Percentiles rank a stretch among this genome's conserved stretches.
These are phyloP conservation scores for Colletotrichum sp. DNA, from an alignment of 2,329 filamentous ascomycete species.

Conservation along the genomic window DNA sequence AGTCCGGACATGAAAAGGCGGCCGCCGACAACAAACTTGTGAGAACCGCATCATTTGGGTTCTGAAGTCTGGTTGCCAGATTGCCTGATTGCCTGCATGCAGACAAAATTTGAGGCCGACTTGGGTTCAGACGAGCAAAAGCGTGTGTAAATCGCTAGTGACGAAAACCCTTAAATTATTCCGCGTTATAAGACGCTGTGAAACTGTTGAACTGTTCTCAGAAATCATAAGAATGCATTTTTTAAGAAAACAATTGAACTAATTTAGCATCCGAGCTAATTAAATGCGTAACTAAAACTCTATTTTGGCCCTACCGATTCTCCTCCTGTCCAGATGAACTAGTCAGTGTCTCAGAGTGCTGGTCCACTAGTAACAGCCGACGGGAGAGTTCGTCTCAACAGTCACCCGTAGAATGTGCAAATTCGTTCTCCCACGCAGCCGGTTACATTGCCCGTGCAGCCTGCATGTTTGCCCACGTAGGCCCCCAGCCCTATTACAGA, in stretches of 20 bases:
- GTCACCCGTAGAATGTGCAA: background rate
- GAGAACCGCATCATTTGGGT: no score
- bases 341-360: background rate
- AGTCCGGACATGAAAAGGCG: no score
- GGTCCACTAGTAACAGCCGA: background rate
- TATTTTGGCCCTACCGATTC: background rate
- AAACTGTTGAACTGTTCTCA: background rate
- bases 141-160: background rate
- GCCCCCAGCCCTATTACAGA: background rate
- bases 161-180: background rate
- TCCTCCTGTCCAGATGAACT: background rate
- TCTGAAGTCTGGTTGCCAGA: no score
- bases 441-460: background rate
- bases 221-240: background rate
- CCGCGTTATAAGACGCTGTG: background rate
- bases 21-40: no score
- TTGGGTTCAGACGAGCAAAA: no score
- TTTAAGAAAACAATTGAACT: background rate
- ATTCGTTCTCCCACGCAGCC: background rate
- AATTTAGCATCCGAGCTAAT: background rate
- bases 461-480: background rate
- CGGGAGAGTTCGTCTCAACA: background rate
- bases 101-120: no score
- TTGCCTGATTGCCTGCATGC: no score
- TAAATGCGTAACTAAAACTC: background rate